Base-by-base conservation (phyloP, 108 stramenopile genomes). In the Skeletonema potamos region DNA sequence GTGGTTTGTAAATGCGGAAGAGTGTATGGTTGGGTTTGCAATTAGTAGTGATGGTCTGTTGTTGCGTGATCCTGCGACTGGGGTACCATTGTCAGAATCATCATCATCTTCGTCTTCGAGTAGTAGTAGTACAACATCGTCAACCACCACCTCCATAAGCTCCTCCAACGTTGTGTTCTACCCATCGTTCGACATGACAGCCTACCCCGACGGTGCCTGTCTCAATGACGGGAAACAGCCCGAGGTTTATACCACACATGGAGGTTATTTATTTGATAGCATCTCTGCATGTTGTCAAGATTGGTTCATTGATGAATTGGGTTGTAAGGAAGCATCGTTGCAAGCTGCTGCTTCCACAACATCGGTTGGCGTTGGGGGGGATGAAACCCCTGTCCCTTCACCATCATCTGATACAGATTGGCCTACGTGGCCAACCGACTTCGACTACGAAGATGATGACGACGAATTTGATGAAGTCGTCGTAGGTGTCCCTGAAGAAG, bases 201-300 rank as follows among this genome's bases (percentile, higher is more conserved):
- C 30, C 15, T 60, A 79, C 28, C 62, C 78, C 54, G 54, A 72
- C 30, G 78, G 78, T 29, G 78, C 71, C 1, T 79, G 78, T 48
- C 54, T 68, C 48, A 63, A 66, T 39, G 78, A 72, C 32, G 70
- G 66, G 1, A 72, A 72, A 2, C 34, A 66, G 5, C 78, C 78
- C 2, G 34, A 12, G 0, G 28, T 24, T 4, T 78, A 66, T 43
- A 15, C 58, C 22, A 26, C 62, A 12, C 51, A 58, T 20, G 61
- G 6, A 6, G 48, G 48, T 5, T 79, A 55, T 58, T n/a, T 68
- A 1, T 79, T 67, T 43, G 78, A 72, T 43, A 65, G 56, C 24
- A 20, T 27, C 0, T 12, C 41, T 2, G 66, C 43, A 4, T 79
- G 78, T 36, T 79, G 78, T 17, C 13, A 9, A 7, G 59, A 37